A percentile compares a stretch with the other conserved stretches of the same genome.
These are phyloP conservation scores for Termitomyces sp. DNA, from an alignment of 768 basidiomycete species.

Conservation along the genomic window DNA sequence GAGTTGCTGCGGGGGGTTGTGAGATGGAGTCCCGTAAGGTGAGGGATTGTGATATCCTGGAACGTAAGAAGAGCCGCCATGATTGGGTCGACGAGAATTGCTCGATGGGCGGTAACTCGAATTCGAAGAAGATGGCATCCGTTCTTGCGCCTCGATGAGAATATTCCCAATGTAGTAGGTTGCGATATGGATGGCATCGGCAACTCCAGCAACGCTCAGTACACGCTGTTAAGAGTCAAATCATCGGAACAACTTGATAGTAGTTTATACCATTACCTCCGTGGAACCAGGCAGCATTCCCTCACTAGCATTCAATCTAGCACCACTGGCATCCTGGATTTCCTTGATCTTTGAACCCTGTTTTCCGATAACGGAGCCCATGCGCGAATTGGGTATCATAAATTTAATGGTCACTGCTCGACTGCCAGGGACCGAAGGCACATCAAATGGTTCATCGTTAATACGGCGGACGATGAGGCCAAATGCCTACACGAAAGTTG, in stretches of 20 bases:
- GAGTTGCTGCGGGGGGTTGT: constrained; percentile 63
- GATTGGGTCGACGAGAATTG: constrained; percentile 38
- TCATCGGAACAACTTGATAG: not conserved
- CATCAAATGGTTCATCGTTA: constrained; percentile 98
- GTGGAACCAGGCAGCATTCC: constrained; percentile 99
- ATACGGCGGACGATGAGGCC: constrained; percentile 97
- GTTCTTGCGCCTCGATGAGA: constrained; percentile 87
- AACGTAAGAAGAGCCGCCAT: constrained; percentile 60
- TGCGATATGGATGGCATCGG: constrained; percentile 98
- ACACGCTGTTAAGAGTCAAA: constrained; percentile 62
- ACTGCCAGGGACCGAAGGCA: constrained; percentile 95
- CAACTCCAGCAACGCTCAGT: constrained; percentile 95
- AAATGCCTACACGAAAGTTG: constrained; percentile 65
- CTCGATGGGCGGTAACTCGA: constrained; percentile 67
- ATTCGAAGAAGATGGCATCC: constrained; percentile 63
- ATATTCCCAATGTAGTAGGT: constrained; percentile 99
- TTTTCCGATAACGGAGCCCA: constrained; percentile 99
- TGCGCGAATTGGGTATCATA: constrained; percentile 98
- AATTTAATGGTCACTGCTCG: constrained; percentile 99
- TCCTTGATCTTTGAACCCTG: constrained; percentile 98
- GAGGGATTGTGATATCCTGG: constrained; percentile 55
- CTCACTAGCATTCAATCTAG: constrained; percentile 93
- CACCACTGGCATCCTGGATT: constrained; percentile 98
- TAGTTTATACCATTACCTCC: constrained; percentile 54
- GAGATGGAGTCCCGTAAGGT: constrained; percentile 39